Conservation (phyloP, 2,329 filamentous ascomycete genomes). For the Neofusicoccum cordaticola region DNA sequence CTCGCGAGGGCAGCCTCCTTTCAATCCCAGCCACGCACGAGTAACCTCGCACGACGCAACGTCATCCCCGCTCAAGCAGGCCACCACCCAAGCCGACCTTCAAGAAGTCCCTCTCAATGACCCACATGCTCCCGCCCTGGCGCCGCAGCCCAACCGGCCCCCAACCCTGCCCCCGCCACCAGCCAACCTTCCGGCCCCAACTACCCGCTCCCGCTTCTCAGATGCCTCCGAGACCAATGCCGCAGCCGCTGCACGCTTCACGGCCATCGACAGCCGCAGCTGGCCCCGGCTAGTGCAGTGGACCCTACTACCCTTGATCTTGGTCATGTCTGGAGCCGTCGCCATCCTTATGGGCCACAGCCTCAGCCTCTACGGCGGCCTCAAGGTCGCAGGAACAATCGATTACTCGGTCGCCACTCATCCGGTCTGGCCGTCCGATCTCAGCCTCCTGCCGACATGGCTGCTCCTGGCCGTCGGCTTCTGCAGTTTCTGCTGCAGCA, state of each 20-base stretch:
- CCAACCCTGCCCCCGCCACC: background rate
- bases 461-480: constrained; percentile 12
- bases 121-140: too few relatives aligned
- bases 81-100: background rate
- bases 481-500: background rate
- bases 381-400: constrained; percentile 2
- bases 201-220: constrained; percentile 6
- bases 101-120: background rate
- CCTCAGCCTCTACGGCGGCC: constrained; percentile 12
- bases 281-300: background rate
- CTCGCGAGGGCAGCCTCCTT: background rate
- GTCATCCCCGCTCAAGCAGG: background rate
- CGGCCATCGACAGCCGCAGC: background rate
- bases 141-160: background rate
- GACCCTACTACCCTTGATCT: background rate
- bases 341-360: constrained; percentile 12
- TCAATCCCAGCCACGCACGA: background rate
- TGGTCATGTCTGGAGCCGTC: background rate
- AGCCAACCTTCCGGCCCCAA: background rate
- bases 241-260: background rate
- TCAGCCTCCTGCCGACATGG: constrained; percentile 5
- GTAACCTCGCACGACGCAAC: constrained; percentile 1
- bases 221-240: background rate
- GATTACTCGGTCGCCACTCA: background rate
- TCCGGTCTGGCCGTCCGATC: constrained; percentile 3